Evolutionary conservation across 768 basidiomycete species (phyloP), one percentile per base, ranked within the genome.

Genomic region (Mycena galericulata): DNA sequence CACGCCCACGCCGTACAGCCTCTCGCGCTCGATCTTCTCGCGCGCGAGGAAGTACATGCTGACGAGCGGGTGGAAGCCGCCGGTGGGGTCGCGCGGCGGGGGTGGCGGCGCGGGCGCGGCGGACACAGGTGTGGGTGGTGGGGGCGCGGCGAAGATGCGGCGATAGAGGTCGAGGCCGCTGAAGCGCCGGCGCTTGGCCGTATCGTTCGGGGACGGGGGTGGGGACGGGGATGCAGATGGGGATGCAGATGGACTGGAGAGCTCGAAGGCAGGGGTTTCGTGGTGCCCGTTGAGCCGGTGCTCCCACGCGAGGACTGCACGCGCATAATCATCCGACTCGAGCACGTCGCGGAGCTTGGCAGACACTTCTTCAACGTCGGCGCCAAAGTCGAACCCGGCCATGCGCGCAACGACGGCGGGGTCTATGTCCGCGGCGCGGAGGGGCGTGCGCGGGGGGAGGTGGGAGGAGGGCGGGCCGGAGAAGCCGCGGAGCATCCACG

Each of bases 381-480:
- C 84, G 18, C 98, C 98, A 71, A 99, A 98, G 75, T 98, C 97
- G 81, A 99, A 98, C 3, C 97, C 97, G 38, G 91, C 90, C 98
- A 98, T 98, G 53, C 92, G 45, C 87, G 87, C 53, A 75, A 99
- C 87, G 64, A 99, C 94, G 46, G 90, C 87, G 32, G 86, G 87
- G 78, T 99, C 96, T 51, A 99, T 85, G 59, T 98, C 97, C 58
- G 93, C 0, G 90, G 79, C 14, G 10, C 95, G 92, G 7, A 98
- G 86, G 0, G 98, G 97, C 73, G 95, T 93, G 9, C 97, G 93
- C 62, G 91, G 89, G 22, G 98, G 86, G 70, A 99, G 87, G 79
- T 98, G 95, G 1, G 92, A 82, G 51, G 93, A 91, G 0, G 97
- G 92, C 0, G 96, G 84, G 0, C 90, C 90, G 29, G 84, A 83